Conservation (phyloP, 2,329 filamentous ascomycete species). For the Alternaria sp. region DNA sequence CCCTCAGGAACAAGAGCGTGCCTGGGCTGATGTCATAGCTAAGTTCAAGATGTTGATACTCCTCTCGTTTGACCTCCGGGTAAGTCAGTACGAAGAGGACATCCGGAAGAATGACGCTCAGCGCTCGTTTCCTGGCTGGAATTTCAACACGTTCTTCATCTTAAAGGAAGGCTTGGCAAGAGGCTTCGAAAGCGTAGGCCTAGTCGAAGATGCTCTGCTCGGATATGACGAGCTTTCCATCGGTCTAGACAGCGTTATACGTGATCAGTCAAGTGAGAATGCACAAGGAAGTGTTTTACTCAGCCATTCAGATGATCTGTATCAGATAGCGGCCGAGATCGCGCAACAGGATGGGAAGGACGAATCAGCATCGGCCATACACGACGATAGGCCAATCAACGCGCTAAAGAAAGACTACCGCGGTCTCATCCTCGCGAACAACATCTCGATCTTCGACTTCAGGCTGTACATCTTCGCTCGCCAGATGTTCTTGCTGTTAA, state of each 20-base stretch:
- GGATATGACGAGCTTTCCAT: slow-evolving; percentile 94
- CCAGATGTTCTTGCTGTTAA: slow-evolving; percentile 81
- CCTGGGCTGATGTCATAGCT: slow-evolving; percentile 82
- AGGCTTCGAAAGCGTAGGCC: slow-evolving; percentile 93
- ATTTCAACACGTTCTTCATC: slow-evolving; percentile 99
- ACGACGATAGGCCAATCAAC: slow-evolving; percentile 49
- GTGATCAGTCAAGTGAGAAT: slow-evolving; percentile 71
- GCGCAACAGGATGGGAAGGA: slow-evolving; percentile 28
- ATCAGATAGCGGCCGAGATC: slow-evolving; percentile 53
- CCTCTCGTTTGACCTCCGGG: slow-evolving; percentile 86
- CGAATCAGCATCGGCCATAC: slow-evolving; percentile 27
- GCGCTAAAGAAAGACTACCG: slow-evolving; percentile 77
- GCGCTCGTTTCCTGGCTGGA: slow-evolving; percentile 89
- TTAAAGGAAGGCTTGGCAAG: slow-evolving; percentile 93
- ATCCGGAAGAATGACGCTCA: slow-evolving; percentile 94
- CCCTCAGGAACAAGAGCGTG: slow-evolving; percentile 78
- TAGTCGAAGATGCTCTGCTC: slow-evolving; percentile 93
- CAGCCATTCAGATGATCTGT: slow-evolving; percentile 76
- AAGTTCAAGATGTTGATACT: slow-evolving; percentile 90
- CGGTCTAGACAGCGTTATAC: slow-evolving; percentile 82
- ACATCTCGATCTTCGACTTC: slow-evolving; percentile 97
- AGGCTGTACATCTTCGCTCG: slow-evolving; percentile 91
- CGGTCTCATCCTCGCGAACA: slow-evolving; percentile 89
- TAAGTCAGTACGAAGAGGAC: slow-evolving; percentile 95
- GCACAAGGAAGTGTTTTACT: slow-evolving; percentile 78